These are phyloP conservation scores for Diaporthe batatas DNA, from an alignment of 2,329 filamentous ascomycete species.

Conservation along the genomic window DNA sequence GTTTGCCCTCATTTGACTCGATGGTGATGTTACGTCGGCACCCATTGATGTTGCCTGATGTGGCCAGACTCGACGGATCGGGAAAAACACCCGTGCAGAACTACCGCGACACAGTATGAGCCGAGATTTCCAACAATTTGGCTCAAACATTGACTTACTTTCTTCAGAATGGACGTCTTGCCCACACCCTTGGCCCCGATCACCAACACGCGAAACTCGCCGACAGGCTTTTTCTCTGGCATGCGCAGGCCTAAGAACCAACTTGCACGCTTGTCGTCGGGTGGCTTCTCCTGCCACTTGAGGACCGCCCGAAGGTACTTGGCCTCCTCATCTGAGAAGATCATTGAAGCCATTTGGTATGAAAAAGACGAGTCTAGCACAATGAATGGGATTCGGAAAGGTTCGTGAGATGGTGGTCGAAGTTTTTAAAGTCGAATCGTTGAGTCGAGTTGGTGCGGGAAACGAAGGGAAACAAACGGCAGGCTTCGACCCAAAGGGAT, in stretches of 20 bases:
- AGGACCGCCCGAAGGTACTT: constrained; percentile 57
- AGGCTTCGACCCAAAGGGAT: background rate
- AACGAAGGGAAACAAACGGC: background rate
- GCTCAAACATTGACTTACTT: constrained; percentile 46
- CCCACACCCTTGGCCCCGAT: constrained; percentile 55
- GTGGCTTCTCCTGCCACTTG: constrained; percentile 53
- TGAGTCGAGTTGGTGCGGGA: background rate
- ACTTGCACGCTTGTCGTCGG: constrained; percentile 43
- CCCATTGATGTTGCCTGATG: constrained; percentile 45
- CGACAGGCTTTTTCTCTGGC: constrained; percentile 45
- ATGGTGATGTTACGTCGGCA: constrained; percentile 53
- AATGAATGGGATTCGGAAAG: background rate
- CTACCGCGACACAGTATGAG: constrained; percentile 44
- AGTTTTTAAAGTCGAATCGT: background rate
- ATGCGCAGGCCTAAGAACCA: constrained; percentile 34
- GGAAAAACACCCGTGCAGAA: constrained; percentile 51
- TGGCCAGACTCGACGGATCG: constrained; percentile 45
- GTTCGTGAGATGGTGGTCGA: background rate
- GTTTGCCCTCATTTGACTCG: constrained; percentile 44
- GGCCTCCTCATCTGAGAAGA: constrained; percentile 56
- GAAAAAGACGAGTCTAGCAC: background rate
- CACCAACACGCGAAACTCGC: constrained; percentile 56
- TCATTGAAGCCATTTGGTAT: constrained; percentile 48
- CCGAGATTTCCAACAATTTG: constrained; percentile 14
- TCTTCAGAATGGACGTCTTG: constrained; percentile 57